Evolutionary conservation across 2,329 filamentous ascomycete genomes (phyloP).

Genomic region (Leptographium radiaticola): DNA sequence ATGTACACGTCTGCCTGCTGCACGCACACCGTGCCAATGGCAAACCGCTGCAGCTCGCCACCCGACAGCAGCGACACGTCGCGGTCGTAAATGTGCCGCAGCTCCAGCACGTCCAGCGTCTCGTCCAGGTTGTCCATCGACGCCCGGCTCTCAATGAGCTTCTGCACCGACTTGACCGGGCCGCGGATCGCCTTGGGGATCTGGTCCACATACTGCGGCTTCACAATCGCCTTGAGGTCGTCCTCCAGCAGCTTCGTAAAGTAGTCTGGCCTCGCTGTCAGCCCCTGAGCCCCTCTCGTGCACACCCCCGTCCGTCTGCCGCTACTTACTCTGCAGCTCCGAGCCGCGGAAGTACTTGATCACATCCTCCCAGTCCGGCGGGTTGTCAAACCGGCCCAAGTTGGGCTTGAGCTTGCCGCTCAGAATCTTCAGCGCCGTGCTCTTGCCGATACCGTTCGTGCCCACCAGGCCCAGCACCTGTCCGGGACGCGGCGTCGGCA

Average conservation of each 20-base stretch:
- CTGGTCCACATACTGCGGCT: slow-evolving; percentile 98
- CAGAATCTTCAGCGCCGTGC: slow-evolving; percentile 97
- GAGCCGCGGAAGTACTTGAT: slow-evolving; percentile 97
- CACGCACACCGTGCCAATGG: slow-evolving; percentile 89
- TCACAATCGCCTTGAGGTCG: slow-evolving; percentile 92
- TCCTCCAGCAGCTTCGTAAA: slow-evolving; percentile 98
- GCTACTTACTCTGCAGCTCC: slow-evolving; percentile 72
- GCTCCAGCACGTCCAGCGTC: slow-evolving; percentile 62
- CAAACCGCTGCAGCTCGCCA: slow-evolving; percentile 96
- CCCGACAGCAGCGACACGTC: slow-evolving; percentile 85
- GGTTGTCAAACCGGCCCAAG: slow-evolving; percentile 86
- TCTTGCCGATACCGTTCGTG: slow-evolving; percentile 99
- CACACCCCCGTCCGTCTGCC: not conserved
- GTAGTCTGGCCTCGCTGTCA: slow-evolving; percentile 52
- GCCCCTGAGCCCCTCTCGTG: no score
- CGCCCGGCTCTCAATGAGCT: slow-evolving; percentile 62
- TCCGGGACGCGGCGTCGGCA: slow-evolving; percentile 89
- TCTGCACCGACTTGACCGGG: slow-evolving; percentile 64
- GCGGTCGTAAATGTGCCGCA: slow-evolving; percentile 65
- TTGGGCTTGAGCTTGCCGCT: slow-evolving; percentile 98
- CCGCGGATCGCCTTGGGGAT: slow-evolving; percentile 86
- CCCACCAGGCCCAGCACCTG: slow-evolving; percentile 94
- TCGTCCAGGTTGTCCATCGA: slow-evolving; percentile 70
- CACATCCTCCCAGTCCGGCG: slow-evolving; percentile 98
- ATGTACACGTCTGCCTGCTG: slow-evolving; percentile 98